Evolutionary conservation across 768 basidiomycete genomes (phyloP), one percentile per base, ranked within the genome.

Genomic region (Boletus subparvulus): DNA sequence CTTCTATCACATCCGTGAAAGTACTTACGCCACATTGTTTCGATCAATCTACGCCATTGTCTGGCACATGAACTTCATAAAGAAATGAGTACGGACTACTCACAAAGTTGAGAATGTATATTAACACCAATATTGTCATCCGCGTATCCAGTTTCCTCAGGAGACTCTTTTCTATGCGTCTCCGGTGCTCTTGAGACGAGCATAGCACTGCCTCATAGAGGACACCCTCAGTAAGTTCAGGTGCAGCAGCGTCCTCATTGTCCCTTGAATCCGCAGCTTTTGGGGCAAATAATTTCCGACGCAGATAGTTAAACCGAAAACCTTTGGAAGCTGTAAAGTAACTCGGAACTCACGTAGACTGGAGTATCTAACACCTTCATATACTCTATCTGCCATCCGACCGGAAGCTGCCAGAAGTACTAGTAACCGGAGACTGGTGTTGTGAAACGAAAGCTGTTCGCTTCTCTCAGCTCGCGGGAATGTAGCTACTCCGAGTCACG

Each of bases 1-100:
- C 39, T 37, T 24, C 11, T 28, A 45, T 17, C 35, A 30, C 21
- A 44, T 42, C 13, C 19, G 16, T 35, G n/a, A 52, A 21, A 42
- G 5, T 30, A 69, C 78, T 58, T 68, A 87, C 86, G 81, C 75
- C 35, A 79, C 86, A 64, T 88, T 88, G 63, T 88, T 90, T 35
- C 88, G 78, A 67, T 90, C 88, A 53, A 90, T 80, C 80, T 87
- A 49, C 26, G 11, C 17, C 11, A 28, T 56, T 12, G 7, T 32
- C 37, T 39, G 14, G 16, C 13, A 32, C 37, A 16, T 49, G 42
- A 55, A 43, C 36, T 32, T 21, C 19, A 11, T 7, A 35, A 36
- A 44, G 16, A 35, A 14, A 40, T 26, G 47, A 43, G 13, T 32
- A 43, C 16, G n/a, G 36, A 32, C 24, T 40, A 55, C 70, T 70